Evolutionary conservation across 495 filamentous ascomycete species (phyloP).

Genomic region (Cladorrhinum samala): DNA sequence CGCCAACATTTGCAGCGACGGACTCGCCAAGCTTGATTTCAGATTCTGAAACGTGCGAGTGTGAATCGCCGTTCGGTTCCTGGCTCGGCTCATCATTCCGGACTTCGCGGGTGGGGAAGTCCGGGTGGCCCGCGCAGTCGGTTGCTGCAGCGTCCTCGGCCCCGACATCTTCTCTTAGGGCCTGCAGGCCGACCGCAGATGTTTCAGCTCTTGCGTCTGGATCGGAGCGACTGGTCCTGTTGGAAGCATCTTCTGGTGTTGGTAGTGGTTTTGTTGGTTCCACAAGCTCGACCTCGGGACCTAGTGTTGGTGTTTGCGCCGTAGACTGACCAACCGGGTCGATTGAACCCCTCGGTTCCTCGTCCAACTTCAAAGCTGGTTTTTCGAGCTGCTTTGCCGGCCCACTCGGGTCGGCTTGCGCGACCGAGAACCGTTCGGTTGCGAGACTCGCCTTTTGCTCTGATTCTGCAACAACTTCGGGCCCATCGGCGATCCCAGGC

Average conservation of each 20-base stretch:
- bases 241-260: not conserved
- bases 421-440: not conserved
- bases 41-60: not conserved
- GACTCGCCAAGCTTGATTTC: not conserved
- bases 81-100: slow-evolving; percentile 8
- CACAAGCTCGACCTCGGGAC: not conserved
- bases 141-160: slow-evolving; percentile 13
- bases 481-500: not conserved
- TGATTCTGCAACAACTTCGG: not conserved
- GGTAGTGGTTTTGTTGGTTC: slow-evolving; percentile 6
- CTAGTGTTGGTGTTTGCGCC: slow-evolving; percentile 1
- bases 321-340: not conserved
- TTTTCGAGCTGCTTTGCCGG: not conserved
- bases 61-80: not conserved
- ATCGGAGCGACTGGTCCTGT: not conserved
- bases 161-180: slow-evolving; percentile 10
- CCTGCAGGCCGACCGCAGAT: not conserved
- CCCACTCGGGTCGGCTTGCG: not conserved
- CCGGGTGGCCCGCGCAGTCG: slow-evolving; percentile 9
- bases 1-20: not conserved
- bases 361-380: not conserved
- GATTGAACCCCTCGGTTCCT: not conserved
- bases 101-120: slow-evolving; percentile 21
- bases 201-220: not conserved
- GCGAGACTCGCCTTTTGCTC: not conserved